Base-by-base conservation (phyloP, 495 filamentous ascomycete species). In the Ramalina intermedia region DNA sequence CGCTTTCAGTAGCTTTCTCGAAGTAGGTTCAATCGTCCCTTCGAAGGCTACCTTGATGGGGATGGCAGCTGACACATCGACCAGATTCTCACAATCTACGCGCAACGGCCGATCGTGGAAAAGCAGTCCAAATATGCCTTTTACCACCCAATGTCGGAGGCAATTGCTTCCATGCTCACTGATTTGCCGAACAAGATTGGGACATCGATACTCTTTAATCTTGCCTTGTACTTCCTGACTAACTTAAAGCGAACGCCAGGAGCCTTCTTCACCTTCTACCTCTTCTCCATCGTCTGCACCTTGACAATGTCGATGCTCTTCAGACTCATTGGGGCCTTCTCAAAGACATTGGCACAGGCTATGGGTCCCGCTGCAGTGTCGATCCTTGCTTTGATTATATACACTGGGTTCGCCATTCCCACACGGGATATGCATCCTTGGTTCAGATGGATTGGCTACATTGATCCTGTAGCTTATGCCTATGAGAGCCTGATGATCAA, bases 401-500 rank as follows among this genome's bases (percentile, higher is more conserved):
- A 91, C 60, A 94, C 88, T 46, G 89, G 89, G 8, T 95, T 94
- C 61, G 80, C 79, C 2, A 85, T 96, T 52, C 89, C 87, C 0
- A 74, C 77, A 37, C 62, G 59, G 44, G 76, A 82, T 57, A 94
- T 94, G 86, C 76, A 80, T 12, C 71, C 67, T 2, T 95, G 88
- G 83, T 85, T 84, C 55, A 73, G 84, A 27, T 94, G 89, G 89
- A 68, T 96, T 35, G 85, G 86, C 54, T 95, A 86, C 52, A 61
- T 95, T 12, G 81, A 94, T 53, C 87, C 87, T 5, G 76, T 96
- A 37, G 79, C 76, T 1, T 96, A 94, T 54, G 78, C 83, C 1
- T 96, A 94, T 58, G 88, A 96, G 63, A 70, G 80, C 2, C 64
- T 96, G 11, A 85, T 96, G 79, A 78, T 93, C 55, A 96, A 96